Evolutionary conservation across 1,139 yeast species (phyloP).

Genomic region (Tardiomyces digboiensis): DNA sequence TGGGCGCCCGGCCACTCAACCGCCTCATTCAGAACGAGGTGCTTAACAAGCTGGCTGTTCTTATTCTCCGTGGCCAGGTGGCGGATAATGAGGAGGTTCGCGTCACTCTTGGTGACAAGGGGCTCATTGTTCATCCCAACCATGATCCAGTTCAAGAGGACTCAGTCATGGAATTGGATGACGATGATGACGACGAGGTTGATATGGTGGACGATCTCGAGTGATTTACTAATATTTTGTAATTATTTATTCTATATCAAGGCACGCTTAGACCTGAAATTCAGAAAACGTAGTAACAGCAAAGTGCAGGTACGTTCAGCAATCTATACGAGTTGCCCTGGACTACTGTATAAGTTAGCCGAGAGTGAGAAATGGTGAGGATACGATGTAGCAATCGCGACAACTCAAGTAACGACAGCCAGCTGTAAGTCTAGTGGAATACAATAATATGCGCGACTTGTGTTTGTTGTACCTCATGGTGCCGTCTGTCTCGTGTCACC

Average conservation of each 20-base stretch:
- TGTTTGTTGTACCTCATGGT: too few species aligned
- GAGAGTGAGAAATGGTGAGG: too few species aligned
- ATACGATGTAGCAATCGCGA: too few species aligned
- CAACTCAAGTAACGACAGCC: too few species aligned
- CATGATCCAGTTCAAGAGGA: slow-evolving; percentile 39
- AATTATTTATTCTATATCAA: neutral
- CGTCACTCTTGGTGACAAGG: slow-evolving; percentile 48
- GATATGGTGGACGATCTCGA: neutral
- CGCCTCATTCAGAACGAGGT: slow-evolving; percentile 85
- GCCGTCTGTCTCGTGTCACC: too few species aligned
- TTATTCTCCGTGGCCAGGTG: slow-evolving; percentile 78
- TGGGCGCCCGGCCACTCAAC: slow-evolving; percentile 98
- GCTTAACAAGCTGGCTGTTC: slow-evolving; percentile 80
- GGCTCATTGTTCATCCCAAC: slow-evolving; percentile 76
- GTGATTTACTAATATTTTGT: neutral
- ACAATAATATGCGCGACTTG: too few species aligned
- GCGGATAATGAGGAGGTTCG: slow-evolving; percentile 77
- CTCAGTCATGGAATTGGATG: neutral
- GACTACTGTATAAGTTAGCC: too few species aligned
- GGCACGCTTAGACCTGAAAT: neutral
- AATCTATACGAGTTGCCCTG: too few species aligned
- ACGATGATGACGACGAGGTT: neutral
- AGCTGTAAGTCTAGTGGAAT: too few species aligned
- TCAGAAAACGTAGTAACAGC: neutral
- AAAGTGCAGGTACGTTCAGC: too few species aligned